Evolutionary conservation across 352 stramenopile species (phyloP).

Genomic region (Aphanomyces invadans): DNA sequence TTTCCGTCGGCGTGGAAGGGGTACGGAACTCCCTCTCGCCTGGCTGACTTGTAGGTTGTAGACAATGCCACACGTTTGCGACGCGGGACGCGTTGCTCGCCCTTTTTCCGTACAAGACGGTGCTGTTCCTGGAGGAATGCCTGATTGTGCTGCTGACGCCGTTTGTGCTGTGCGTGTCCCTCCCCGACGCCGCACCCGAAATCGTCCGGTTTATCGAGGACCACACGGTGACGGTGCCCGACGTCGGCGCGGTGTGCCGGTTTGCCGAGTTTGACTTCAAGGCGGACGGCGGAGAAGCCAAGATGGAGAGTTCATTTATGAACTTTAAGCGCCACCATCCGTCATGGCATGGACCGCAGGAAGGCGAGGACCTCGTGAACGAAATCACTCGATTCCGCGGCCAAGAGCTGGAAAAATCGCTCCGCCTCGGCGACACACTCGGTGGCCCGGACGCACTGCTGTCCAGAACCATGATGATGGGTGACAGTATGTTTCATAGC

Average conservation of each 20-base stretch:
- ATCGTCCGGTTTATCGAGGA: conserved; percentile 92
- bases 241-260: conserved; percentile 91
- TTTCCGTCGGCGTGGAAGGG: conserved; percentile 90
- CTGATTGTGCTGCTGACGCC: conserved; percentile 91
- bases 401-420: conserved; percentile 82
- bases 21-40: background rate
- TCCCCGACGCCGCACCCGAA: conserved; percentile 82
- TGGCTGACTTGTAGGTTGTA: conserved; percentile 25
- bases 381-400: conserved; percentile 63
- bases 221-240: conserved; percentile 88
- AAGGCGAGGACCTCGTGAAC: conserved; percentile 67
- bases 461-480: conserved; percentile 10
- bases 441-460: background rate
- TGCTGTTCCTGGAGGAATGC: conserved; percentile 91
- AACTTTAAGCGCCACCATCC: conserved; percentile 93
- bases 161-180: conserved; percentile 93
- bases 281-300: conserved; percentile 85
- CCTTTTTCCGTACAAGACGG: conserved; percentile 92
- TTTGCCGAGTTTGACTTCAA: conserved; percentile 97
- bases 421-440: conserved; percentile 63
- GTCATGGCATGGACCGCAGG: conserved; percentile 63
- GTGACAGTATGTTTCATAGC: conserved; percentile 54
- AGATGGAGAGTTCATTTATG: conserved; percentile 97
- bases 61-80: conserved; percentile 76
- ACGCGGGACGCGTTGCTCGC: conserved; percentile 81